Conservation (phyloP, 352 stramenopile species). For the Halophytophthora polymorphica region DNA sequence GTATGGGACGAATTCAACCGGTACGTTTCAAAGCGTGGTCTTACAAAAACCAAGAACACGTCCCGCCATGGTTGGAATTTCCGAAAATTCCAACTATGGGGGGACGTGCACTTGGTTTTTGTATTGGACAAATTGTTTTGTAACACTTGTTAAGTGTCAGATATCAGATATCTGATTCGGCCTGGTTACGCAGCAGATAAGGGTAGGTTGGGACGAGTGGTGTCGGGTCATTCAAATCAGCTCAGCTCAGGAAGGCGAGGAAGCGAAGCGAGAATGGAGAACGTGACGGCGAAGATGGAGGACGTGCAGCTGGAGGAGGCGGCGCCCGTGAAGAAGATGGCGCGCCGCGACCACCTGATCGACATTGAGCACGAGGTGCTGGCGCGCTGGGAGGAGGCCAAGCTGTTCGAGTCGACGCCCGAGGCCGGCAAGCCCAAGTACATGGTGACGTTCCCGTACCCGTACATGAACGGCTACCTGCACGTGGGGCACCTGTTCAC, state of each 20-base stretch:
- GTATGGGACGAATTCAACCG: too few species aligned
- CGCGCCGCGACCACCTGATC: conserved; percentile 87
- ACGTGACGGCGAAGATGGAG: conserved; percentile 78
- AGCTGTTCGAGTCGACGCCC: conserved; percentile 89
- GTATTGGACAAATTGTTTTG: too few species aligned
- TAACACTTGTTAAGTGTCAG: too few species aligned
- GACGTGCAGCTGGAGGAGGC: conserved; percentile 71
- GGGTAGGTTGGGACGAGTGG: too few species aligned
- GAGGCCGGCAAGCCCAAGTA: conserved; percentile 92
- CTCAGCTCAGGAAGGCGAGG: conserved; percentile 5
- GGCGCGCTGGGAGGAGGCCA: conserved; percentile 82
- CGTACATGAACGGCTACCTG: conserved; percentile 99
- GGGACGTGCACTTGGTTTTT: too few species aligned
- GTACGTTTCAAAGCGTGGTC: too few species aligned
- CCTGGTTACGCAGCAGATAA: too few species aligned
- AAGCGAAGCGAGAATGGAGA: conserved; percentile 38
- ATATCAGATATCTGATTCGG: too few species aligned
- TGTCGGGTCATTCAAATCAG: conserved; percentile 12
- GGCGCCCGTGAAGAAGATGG: conserved; percentile 69
- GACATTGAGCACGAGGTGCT: conserved; percentile 92
- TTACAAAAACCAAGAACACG: too few species aligned
- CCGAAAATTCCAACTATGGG: too few species aligned
- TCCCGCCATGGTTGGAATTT: too few species aligned
- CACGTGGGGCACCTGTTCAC: conserved; percentile 98
- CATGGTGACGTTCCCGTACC: conserved; percentile 99